Conservation (phyloP, 805 yeast genomes). For the Wickerhamomyces hampshirensis region DNA sequence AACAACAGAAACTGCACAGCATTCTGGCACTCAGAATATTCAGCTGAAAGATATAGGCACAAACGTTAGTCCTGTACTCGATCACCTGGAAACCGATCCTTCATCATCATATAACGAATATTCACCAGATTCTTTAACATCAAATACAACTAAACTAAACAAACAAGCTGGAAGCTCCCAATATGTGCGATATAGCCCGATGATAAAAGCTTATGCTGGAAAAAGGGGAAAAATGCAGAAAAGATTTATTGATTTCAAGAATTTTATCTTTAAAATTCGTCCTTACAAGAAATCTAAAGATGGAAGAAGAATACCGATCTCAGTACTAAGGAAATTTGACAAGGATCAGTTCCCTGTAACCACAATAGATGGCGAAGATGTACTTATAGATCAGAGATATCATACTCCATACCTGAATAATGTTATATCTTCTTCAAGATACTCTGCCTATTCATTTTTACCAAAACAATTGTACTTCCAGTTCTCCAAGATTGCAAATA, state of each 20-base stretch:
- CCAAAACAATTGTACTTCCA: conserved; percentile 90
- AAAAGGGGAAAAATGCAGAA: conserved; percentile 19
- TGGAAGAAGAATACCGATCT: conserved; percentile 76
- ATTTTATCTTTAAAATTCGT: conserved; percentile 41
- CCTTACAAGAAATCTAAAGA: conserved; percentile 49
- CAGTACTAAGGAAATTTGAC: conserved; percentile 35
- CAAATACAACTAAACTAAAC: too few relatives aligned
- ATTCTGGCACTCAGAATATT: too few relatives aligned
- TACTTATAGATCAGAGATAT: conserved; percentile 66
- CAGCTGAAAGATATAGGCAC: conserved; percentile 1
- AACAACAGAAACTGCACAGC: too few relatives aligned
- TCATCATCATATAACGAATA: conserved; percentile 1
- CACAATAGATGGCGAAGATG: conserved; percentile 20
- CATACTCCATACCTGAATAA: conserved; percentile 59
- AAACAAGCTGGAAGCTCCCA: too few relatives aligned
- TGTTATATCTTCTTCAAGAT: conserved; percentile 79
- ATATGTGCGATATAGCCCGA: conserved; percentile 7
- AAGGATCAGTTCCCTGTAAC: conserved; percentile 28
- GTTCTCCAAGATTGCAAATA: conserved; percentile 87
- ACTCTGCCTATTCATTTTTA: conserved; percentile 71
- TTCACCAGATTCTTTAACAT: too few relatives aligned
- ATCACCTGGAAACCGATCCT: conserved; percentile 6
- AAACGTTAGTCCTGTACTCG: conserved; percentile 3
- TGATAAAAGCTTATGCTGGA: conserved; percentile 17
- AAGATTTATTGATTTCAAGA: conserved; percentile 21